These are phyloP conservation scores for Trametes sanguinea DNA, from an alignment of 768 basidiomycete genomes.

Conservation along the genomic window DNA sequence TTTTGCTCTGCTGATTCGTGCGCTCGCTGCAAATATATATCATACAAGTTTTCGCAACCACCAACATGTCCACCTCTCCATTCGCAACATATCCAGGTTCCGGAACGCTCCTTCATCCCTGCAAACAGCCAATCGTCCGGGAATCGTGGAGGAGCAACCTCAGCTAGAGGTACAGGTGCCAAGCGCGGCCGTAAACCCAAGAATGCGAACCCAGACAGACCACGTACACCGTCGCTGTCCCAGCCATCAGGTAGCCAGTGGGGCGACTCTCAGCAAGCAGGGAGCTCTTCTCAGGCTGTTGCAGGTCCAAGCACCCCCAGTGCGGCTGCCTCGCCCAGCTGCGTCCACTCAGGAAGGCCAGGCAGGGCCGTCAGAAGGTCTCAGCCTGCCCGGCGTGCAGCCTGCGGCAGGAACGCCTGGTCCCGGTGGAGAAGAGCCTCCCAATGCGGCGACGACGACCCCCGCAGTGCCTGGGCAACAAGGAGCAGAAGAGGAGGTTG, in stretches of 20 bases:
- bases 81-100: slow-evolving; percentile 30
- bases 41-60: too few species aligned
- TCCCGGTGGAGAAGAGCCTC: slow-evolving; percentile 14
- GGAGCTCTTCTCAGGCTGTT: slow-evolving; percentile 1
- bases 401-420: slow-evolving; percentile 9
- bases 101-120: slow-evolving; percentile 31
- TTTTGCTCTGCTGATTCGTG: too few species aligned
- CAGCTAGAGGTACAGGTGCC: slow-evolving; percentile 26
- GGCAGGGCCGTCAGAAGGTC: slow-evolving; percentile 10
- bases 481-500: slow-evolving; percentile 54
- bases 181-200: slow-evolving; percentile 39
- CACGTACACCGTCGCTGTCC: slow-evolving; percentile 22
- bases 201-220: slow-evolving; percentile 24
- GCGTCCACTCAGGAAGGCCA: slow-evolving; percentile 9
- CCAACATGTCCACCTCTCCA: slow-evolving; percentile 30
- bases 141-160: slow-evolving; percentile 20
- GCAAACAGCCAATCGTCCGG: slow-evolving; percentile 8
- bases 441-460: slow-evolving; percentile 6
- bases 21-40: too few species aligned
- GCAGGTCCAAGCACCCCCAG: slow-evolving; percentile 12
- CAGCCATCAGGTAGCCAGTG: slow-evolving; percentile 7
- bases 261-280: slow-evolving; percentile 9
- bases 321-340: neutral
- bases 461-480: slow-evolving; percentile 25
- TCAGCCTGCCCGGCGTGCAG: slow-evolving; percentile 28